A percentile compares a stretch with the other conserved stretches of the same genome.
Conservation (phyloP, 2,329 filamentous ascomycete genomes). For the Aphanoascus verrucosus region DNA sequence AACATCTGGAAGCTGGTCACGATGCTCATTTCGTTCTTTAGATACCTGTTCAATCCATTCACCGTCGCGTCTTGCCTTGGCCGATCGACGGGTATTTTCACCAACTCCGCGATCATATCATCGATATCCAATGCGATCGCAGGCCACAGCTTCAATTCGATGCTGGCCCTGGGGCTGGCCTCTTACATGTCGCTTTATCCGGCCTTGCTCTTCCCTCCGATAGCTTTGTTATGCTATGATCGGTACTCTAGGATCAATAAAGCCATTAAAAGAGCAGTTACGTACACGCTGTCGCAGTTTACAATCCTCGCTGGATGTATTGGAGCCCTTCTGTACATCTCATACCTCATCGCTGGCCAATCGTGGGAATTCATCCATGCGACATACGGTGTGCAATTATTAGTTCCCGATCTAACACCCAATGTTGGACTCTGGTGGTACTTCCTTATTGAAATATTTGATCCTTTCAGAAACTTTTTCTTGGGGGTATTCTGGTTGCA, state of each 20-base stretch:
- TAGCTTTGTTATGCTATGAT: slow-evolving; percentile 72
- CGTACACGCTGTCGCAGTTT: slow-evolving; percentile 48
- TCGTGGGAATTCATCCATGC: slow-evolving; percentile 82
- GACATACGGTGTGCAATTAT: slow-evolving; percentile 86
- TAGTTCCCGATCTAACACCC: slow-evolving; percentile 82
- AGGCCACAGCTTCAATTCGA: slow-evolving; percentile 61
- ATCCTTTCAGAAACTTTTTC: slow-evolving; percentile 95
- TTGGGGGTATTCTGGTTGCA: slow-evolving; percentile 97
- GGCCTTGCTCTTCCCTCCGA: slow-evolving; percentile 69
- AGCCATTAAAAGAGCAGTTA: slow-evolving; percentile 21
- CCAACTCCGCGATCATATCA: slow-evolving; percentile 74
- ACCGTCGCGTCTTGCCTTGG: slow-evolving; percentile 84
- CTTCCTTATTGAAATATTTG: slow-evolving; percentile 99
- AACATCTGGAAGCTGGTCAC: background rate
- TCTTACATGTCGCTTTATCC: slow-evolving; percentile 91
- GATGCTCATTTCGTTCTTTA: slow-evolving; percentile 28
- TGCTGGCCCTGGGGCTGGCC: slow-evolving; percentile 76
- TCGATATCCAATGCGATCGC: slow-evolving; percentile 70
- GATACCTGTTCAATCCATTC: slow-evolving; percentile 90
- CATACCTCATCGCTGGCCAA: slow-evolving; percentile 58
- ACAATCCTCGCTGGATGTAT: slow-evolving; percentile 46
- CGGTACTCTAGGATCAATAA: slow-evolving; percentile 36
- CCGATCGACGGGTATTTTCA: slow-evolving; percentile 78
- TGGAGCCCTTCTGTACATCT: slow-evolving; percentile 57
- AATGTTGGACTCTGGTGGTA: slow-evolving; percentile 99